Base-by-base conservation (phyloP, 257 asterid genomes). In the Solanum acaule region DNA sequence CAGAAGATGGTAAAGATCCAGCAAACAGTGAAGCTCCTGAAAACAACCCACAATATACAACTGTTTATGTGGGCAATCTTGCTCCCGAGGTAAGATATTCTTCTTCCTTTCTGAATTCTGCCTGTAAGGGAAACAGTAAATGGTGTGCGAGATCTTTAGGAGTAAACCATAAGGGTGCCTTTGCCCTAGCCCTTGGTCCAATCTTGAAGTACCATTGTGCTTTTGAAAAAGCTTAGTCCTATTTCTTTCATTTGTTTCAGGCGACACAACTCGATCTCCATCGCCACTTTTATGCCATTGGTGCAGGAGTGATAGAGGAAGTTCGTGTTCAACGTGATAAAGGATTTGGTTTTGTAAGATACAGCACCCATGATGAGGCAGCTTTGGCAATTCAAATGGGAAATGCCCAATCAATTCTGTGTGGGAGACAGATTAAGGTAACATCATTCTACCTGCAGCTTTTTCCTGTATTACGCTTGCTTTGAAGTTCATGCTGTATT, bases 51-150 rank as follows among this genome's bases (percentile, higher is more conserved):
- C 98, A 92, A 75, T 96, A 83, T 88, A 96, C 98, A 52, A 96
- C 99, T 38, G 98, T 96, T 70, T 96, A 95, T 90, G 99, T 96
- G 27, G 99, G 99, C 73, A 96, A 96, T 92, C 98, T 96, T 87
- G 97, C 98, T 89, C 96, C 98, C 10, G 98, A 95, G 97, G 99
- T 90, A 91, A 87, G 90, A 61, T 86, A 49, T 31, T 79, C 38
- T 78, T 35, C 83, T 35, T n/a, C 38, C 37, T 42, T 27, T 44
- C 63, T 79, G n/a, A 65, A n/a, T 29, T 29, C 76, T 70, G 76
- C 29, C 29, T 0, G 42, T 49, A 4, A 20, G 18, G 86, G 25
- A 6, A 46, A 52, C 25, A 22, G 23, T 82, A 49, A 22, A 9
- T 46, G 22, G 70, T 49, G 70, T 44, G 65, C 3, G 18, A 65